Conservation (phyloP, 2,329 filamentous ascomycete genomes). For the Diatrype stigma region DNA sequence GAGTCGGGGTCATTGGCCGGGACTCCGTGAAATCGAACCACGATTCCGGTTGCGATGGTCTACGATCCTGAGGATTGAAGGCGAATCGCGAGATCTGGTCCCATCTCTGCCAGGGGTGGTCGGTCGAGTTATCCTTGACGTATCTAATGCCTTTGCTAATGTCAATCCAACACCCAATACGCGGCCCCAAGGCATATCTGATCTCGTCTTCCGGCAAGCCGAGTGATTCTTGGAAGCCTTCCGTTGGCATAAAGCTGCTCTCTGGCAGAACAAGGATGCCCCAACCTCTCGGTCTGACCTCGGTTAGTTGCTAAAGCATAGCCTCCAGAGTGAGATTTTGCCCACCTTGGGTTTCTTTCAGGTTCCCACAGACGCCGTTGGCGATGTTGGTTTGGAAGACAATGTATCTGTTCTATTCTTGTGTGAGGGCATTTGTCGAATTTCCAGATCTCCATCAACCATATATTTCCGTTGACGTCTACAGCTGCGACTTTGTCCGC, state of each 20-base stretch:
- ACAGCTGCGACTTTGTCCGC: slow-evolving; percentile 48
- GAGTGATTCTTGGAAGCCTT: slow-evolving; percentile 24
- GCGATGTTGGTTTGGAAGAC: neutral
- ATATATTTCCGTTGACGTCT: slow-evolving; percentile 45
- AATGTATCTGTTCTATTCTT: slow-evolving; percentile 15
- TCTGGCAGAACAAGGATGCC: slow-evolving; percentile 43
- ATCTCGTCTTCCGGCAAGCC: slow-evolving; percentile 24
- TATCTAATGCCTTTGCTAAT: slow-evolving; percentile 15
- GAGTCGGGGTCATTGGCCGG: neutral
- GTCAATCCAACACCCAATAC: slow-evolving; percentile 22
- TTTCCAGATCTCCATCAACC: slow-evolving; percentile 52
- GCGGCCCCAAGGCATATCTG: slow-evolving; percentile 8
- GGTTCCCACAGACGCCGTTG: neutral
- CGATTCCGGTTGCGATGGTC: slow-evolving; percentile 1
- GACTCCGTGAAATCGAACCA: neutral
- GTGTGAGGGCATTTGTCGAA: slow-evolving; percentile 5
- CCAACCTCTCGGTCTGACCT: slow-evolving; percentile 37
- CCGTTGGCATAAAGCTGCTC: slow-evolving; percentile 35
- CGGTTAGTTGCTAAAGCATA: slow-evolving; percentile 9
- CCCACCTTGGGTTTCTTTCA: slow-evolving; percentile 9
- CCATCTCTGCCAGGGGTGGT: slow-evolving; percentile 22
- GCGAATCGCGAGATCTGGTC: slow-evolving; percentile 9
- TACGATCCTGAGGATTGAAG: slow-evolving; percentile 9
- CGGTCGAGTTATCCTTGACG: slow-evolving; percentile 20
- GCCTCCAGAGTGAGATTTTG: neutral